phyloP scores from a whole-genome alignment of 129 eudicot species.

The Saussurea involucrata region DNA sequence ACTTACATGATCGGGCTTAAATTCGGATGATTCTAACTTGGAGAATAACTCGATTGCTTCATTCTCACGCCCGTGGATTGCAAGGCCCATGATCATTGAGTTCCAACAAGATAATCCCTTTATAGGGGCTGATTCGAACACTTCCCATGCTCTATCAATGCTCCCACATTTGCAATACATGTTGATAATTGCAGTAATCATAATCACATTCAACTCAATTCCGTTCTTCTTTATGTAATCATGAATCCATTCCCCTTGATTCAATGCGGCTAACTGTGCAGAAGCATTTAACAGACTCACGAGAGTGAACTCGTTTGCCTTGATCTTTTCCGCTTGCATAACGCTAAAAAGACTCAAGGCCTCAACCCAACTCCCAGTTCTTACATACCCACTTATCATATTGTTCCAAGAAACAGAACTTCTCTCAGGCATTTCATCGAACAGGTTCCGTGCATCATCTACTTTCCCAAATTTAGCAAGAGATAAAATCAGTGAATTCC shows the following conservation, averaged over 20 bases:
- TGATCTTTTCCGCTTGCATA: slow-evolving; percentile 43
- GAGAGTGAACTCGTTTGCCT: slow-evolving; percentile 43
- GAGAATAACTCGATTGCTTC: slow-evolving; percentile 46
- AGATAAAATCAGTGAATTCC: slow-evolving; percentile 58
- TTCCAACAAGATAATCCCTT: slow-evolving; percentile 67
- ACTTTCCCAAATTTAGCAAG: slow-evolving; percentile 48
- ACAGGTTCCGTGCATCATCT: slow-evolving; percentile 42
- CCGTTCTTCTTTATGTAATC: slow-evolving; percentile 43
- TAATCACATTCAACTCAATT: slow-evolving; percentile 37
- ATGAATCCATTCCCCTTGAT: slow-evolving; percentile 73
- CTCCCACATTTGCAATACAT: slow-evolving; percentile 77
- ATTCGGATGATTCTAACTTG: slow-evolving; percentile 28
- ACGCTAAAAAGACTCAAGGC: slow-evolving; percentile 47
- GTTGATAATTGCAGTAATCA: slow-evolving; percentile 51
- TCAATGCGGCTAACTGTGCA: slow-evolving; percentile 53
- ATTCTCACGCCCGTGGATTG: slow-evolving; percentile 45
- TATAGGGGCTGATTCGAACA: slow-evolving; percentile 33
- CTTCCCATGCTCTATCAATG: slow-evolving; percentile 41
- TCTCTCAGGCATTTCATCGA: slow-evolving; percentile 48
- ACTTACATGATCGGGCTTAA: slow-evolving; percentile 50
- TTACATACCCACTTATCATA: slow-evolving; percentile 73
- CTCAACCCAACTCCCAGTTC: slow-evolving; percentile 50
- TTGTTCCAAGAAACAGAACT: slow-evolving; percentile 63
- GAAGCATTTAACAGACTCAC: slow-evolving; percentile 68
- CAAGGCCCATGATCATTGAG: slow-evolving; percentile 68